Evolutionary conservation across 106 monocot species (phyloP), one percentile per base, ranked within the genome.

Genomic region (Narthecium ossifragum): DNA sequence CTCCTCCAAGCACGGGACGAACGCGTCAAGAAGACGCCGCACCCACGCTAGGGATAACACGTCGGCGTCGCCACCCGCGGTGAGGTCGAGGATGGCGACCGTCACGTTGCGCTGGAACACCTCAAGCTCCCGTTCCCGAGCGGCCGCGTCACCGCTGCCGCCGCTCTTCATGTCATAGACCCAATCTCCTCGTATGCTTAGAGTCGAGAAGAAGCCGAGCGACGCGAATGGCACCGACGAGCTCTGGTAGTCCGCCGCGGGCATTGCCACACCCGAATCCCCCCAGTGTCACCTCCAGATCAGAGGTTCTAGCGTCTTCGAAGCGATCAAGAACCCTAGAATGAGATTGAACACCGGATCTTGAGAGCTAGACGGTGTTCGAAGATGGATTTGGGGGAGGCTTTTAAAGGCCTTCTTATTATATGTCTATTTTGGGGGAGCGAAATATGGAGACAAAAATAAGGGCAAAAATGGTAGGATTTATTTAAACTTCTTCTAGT

Each of bases 21-120:
- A 82, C 11, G 71, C 17, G 56, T 86, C 75, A 61, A 86, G 75
- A 27, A 84, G 84, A 55, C 49, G 34, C 20, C 61, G 63, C 29
- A 71, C 54, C 84, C 84, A 84, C 4, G 71, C 55, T 8, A 92
- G 71, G 14, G 84, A 84, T 24, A 92, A 78, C 31, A 84, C 34
- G 2, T 60, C 74, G 4, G 31, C 39, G n/a, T 18, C 62, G 1
- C 21, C 14, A 33, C 47, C n/a, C 51, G 71, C 34, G 50, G 74
- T 34, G 55, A 90, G 77, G 40, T 63, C 73, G 59, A 45, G 14
- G 71, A 88, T 73, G 70, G 79, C 70, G 12, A 73, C 85, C 34
- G 85, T 66, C 8, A 85, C 81, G 55, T 56, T 75, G 23, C 55
- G 53, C 60, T 82, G 71, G 70, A 90, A 85, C 45, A 68, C 52